Base-by-base conservation (phyloP, 108 stramenopile species). In the Bacterosira constricta region DNA sequence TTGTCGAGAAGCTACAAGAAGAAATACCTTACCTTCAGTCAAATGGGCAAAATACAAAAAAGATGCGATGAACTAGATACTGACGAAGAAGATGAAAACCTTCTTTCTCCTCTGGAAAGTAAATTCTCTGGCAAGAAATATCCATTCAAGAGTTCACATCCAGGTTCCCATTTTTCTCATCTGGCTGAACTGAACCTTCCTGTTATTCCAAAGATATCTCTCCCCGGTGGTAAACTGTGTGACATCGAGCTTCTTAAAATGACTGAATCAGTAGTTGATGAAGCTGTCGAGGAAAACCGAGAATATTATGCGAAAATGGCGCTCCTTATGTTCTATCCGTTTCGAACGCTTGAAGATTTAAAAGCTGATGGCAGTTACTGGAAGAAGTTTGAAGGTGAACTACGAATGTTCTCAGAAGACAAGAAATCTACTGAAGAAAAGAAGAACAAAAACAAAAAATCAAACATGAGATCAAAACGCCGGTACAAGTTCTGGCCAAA, bases 321-420 rank as follows among this genome's bases (percentile, higher is more conserved):
- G 29, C 38, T 71, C 20, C 38, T 71, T 34, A 52, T 62, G 60
- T 71, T 71, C 51, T 71, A 62, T 60, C 69, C 69, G 12, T 59
- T 60, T 38, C 21, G 36, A 20, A 26, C 26, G 13, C 15, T 35
- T 11, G 42, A 54, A n/a, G 57, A 70, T 46, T 56, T 68, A 17
- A 55, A 42, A 25, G 13, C 6, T 8, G 23, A 55, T 30, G 53
- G 41, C 27, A 56, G 54, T 42, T 68, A 55, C 46, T 68, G 67
- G 67, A 55, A 58, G 25, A 46, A 38, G 49, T 70, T 70, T 20
- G 17, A 45, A 25, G 37, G 42, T 7, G 63, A 63, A 63, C 23
- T 63, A 15, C 41, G 26, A 29, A 47, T 29, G n/a, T 47, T 12
- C 35, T 25, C 30, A 61, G 36, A 41, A 42, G 20, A 23, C 37